These are phyloP conservation scores for Phytophthora cryptogea DNA, from an alignment of 352 stramenopile species.

Conservation along the genomic window DNA sequence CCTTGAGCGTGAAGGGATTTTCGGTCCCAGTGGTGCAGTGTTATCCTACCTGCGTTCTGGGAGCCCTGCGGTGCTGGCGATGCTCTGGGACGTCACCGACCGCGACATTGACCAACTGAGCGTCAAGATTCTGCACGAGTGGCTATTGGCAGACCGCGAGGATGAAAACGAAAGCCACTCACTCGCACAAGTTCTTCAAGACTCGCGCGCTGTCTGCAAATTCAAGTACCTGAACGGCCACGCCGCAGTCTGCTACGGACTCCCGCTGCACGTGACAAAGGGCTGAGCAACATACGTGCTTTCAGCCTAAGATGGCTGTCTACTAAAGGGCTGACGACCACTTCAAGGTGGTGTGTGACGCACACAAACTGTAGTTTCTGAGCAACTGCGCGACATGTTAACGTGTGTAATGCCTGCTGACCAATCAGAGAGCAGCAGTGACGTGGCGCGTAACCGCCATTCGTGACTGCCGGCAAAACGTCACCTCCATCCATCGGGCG, in stretches of 20 bases:
- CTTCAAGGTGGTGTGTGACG: slow-evolving; percentile 26
- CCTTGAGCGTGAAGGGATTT: slow-evolving; percentile 85
- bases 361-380: slow-evolving; percentile 28
- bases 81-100: slow-evolving; percentile 99
- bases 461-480: slow-evolving; percentile 21
- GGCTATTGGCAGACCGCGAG: slow-evolving; percentile 63
- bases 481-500: slow-evolving; percentile 21
- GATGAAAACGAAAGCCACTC: slow-evolving; percentile 32
- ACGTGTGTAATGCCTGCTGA: slow-evolving; percentile 21
- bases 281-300: too few relatives aligned
- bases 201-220: slow-evolving; percentile 90
- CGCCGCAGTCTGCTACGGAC: slow-evolving; percentile 95
- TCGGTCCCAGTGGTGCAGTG: slow-evolving; percentile 94
- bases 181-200: slow-evolving; percentile 73
- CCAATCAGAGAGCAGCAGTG: slow-evolving; percentile 32
- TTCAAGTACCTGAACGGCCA: slow-evolving; percentile 94
- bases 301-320: too few relatives aligned
- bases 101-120: slow-evolving; percentile 96
- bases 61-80: slow-evolving; percentile 95
- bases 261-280: slow-evolving; percentile 71
- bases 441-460: slow-evolving; percentile 38
- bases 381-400: slow-evolving; percentile 18
- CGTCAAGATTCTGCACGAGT: slow-evolving; percentile 58
- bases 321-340: too few relatives aligned
- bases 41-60: slow-evolving; percentile 94